Evolutionary conservation across 2,329 filamentous ascomycete species (phyloP).

Genomic region (Paraphaeosphaeria minitans): DNA sequence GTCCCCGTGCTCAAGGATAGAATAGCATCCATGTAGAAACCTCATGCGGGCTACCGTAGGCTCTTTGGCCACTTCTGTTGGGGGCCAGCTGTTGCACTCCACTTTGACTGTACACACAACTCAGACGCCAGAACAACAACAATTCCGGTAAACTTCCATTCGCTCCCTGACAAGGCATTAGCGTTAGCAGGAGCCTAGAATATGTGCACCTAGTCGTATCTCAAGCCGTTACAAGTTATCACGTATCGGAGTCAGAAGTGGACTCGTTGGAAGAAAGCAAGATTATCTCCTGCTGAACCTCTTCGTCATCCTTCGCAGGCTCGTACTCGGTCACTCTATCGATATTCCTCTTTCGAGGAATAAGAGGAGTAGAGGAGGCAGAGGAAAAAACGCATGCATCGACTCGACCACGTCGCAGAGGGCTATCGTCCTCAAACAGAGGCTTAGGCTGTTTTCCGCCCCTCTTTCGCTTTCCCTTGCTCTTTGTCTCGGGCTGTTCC

Average conservation of each 20-base stretch:
- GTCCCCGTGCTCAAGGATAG: background rate
- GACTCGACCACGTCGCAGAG: conserved; percentile 4
- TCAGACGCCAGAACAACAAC: background rate
- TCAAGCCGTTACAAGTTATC: background rate
- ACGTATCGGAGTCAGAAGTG: conserved; percentile 9
- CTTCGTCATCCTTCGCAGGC: background rate
- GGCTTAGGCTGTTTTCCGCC: background rate
- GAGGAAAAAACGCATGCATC: background rate
- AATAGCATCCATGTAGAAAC: background rate
- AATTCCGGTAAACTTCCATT: background rate
- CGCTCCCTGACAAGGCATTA: background rate
- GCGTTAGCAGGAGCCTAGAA: background rate
- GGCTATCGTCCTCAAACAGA: background rate
- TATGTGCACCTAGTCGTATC: background rate
- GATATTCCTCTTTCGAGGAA: conserved; percentile 1
- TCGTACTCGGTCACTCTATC: background rate
- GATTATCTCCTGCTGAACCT: background rate
- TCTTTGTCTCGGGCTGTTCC: background rate
- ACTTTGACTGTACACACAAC: background rate
- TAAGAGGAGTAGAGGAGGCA: background rate
- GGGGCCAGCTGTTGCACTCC: background rate
- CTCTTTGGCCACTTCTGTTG: background rate
- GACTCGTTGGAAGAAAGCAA: conserved; percentile 7
- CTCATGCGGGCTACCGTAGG: background rate
- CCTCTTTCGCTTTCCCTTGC: background rate